Percentiles rank a stretch among this genome's conserved stretches.
Evolutionary conservation across 345 rosid species (phyloP).

Genomic region (Gossypium herbaceum): DNA sequence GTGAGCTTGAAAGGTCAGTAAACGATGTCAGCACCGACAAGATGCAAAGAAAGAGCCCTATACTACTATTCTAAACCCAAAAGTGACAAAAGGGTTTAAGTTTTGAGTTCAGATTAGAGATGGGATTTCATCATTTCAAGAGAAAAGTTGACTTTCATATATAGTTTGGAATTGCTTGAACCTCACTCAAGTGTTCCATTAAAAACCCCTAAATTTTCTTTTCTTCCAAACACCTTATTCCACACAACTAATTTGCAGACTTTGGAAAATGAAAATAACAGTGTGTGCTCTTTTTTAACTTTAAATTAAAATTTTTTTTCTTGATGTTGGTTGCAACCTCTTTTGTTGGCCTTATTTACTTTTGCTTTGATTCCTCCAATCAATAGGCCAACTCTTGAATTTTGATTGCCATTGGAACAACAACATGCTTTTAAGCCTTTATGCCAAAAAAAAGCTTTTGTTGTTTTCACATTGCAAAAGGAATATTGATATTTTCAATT

Average conservation of each 20-base stretch:
- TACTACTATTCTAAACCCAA: background rate
- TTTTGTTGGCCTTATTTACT: constrained; percentile 9
- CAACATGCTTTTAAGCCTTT: background rate
- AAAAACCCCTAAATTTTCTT: background rate
- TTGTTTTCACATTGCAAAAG: background rate
- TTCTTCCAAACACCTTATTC: background rate
- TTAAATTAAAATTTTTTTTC: background rate
- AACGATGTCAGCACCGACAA: constrained; percentile 5
- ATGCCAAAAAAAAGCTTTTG: background rate
- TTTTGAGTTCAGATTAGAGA: background rate
- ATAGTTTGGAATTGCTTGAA: background rate
- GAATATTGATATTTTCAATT: background rate
- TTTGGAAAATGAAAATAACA: background rate
- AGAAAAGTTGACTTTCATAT: background rate
- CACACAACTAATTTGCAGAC: background rate
- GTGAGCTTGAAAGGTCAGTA: background rate
- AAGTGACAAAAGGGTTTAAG: background rate
- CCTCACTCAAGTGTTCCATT: constrained; percentile 3
- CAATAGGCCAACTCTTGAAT: background rate
- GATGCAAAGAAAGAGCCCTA: background rate
- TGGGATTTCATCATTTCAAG: background rate
- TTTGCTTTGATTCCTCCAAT: constrained; percentile 14
- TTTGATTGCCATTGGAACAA: background rate
- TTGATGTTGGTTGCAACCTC: constrained; percentile 7
- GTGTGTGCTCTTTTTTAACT: background rate